A percentile compares a stretch with the other conserved stretches of the same genome.
These are phyloP conservation scores for Clonostachys byssicola DNA, from an alignment of 2,329 filamentous ascomycete genomes.

Conservation along the genomic window DNA sequence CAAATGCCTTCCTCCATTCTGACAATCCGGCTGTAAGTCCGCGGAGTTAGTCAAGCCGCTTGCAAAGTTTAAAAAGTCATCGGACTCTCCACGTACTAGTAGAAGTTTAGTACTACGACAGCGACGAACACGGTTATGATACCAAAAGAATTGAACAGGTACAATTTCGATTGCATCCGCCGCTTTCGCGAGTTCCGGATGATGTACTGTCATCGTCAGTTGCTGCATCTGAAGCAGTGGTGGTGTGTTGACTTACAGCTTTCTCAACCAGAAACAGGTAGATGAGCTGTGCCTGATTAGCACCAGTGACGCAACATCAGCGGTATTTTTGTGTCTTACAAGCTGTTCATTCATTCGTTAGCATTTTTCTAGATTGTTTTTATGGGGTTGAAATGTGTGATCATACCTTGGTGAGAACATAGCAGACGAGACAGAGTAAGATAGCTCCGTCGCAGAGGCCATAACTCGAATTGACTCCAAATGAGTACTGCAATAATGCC, in stretches of 20 bases:
- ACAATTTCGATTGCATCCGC: constrained; percentile 51
- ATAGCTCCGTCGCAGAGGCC: constrained; percentile 53
- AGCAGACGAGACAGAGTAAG: constrained; percentile 55
- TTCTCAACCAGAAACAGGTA: constrained; percentile 64
- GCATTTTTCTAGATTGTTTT: neutral
- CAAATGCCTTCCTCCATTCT: constrained; percentile 51
- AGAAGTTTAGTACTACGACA: constrained; percentile 54
- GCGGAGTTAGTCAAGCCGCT: neutral
- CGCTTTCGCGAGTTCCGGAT: constrained; percentile 47
- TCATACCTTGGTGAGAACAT: constrained; percentile 57
- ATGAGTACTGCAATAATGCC: constrained; percentile 50
- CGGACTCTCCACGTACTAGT: constrained; percentile 42
- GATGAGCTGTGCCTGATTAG: constrained; percentile 31
- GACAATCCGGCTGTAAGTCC: constrained; percentile 43
- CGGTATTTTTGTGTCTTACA: too few species aligned
- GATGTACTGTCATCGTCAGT: constrained; percentile 38
- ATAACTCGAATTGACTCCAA: constrained; percentile 49
- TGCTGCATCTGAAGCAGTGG: neutral
- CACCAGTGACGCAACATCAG: too few species aligned
- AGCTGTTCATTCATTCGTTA: neutral
- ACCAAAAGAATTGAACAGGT: constrained; percentile 56
- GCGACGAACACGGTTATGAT: constrained; percentile 41
- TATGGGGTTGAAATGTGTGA: too few species aligned
- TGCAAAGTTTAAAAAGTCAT: neutral
- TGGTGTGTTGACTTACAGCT: constrained; percentile 34